Percentiles rank a stretch among this genome's conserved stretches.
These are phyloP conservation scores for Zanthoxylum bungeanum DNA, from an alignment of 345 rosid species.

Conservation along the genomic window DNA sequence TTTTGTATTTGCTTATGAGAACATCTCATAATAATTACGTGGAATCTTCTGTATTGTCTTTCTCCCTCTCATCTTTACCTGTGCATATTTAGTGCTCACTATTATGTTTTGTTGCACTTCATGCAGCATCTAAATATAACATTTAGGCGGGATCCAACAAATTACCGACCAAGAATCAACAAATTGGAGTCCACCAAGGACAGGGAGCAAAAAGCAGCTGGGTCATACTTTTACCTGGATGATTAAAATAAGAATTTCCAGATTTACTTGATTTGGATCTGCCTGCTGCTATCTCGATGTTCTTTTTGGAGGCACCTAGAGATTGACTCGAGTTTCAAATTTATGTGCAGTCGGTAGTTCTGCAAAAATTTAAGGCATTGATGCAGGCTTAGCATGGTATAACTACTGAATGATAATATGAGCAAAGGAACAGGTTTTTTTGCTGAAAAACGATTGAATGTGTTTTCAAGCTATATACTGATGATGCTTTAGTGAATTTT, in stretches of 20 bases:
- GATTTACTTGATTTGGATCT: conserved; percentile 14
- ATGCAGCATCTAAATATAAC: conserved; percentile 90
- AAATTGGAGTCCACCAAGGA: conserved; percentile 94
- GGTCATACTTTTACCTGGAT: conserved; percentile 90
- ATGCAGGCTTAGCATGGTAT: conserved; percentile 1
- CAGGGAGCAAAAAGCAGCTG: conserved; percentile 94
- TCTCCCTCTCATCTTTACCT: not conserved
- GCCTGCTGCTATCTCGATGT: not conserved
- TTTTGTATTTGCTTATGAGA: not conserved
- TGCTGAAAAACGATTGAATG: not conserved
- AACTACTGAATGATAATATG: not conserved
- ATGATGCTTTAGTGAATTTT: not conserved
- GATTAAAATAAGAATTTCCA: conserved; percentile 37
- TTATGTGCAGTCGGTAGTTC: not conserved
- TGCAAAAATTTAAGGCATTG: not conserved
- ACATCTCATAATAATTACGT: not conserved
- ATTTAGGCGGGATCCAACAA: conserved; percentile 92
- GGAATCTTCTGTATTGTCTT: not conserved
- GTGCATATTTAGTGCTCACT: not conserved
- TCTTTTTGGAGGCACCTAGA: not conserved
- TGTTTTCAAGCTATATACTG: not conserved
- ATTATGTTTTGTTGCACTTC: not conserved
- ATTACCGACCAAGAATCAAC: conserved; percentile 92
- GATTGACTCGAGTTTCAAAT: not conserved
- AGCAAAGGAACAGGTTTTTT: not conserved